Percentiles rank a stretch among this genome's conserved stretches.
Conservation (phyloP, 345 rosid species). For the Populus tremula region DNA sequence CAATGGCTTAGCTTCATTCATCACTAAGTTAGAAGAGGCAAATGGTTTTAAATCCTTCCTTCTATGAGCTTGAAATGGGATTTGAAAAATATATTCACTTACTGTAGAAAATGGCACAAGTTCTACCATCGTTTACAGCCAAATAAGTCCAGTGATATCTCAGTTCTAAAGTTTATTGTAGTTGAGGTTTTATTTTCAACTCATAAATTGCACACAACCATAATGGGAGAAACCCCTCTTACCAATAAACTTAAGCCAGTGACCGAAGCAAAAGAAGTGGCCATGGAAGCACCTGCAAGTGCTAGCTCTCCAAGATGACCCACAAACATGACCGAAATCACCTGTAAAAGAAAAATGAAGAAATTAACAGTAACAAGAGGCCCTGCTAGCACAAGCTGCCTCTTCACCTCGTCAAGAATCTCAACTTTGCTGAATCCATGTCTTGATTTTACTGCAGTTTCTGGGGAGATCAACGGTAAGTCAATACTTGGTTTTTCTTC, state of each 20-base stretch:
- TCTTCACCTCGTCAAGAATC: slow-evolving; percentile 12
- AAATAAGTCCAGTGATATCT: too few relatives aligned
- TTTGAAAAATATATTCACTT: too few relatives aligned
- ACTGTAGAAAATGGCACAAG: too few relatives aligned
- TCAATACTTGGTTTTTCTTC: slow-evolving; percentile 7
- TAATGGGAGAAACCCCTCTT: background rate
- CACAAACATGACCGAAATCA: slow-evolving; percentile 25
- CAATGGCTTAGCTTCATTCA: too few relatives aligned
- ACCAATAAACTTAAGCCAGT: slow-evolving; percentile 26
- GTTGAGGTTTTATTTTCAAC: too few relatives aligned
- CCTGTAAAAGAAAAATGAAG: slow-evolving; percentile 7
- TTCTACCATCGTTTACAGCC: too few relatives aligned
- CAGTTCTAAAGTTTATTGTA: too few relatives aligned
- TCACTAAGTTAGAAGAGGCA: too few relatives aligned
- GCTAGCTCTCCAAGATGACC: slow-evolving; percentile 26
- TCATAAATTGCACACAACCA: too few relatives aligned
- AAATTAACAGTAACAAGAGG: slow-evolving; percentile 11
- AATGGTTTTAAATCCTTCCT: too few relatives aligned
- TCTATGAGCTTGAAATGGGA: too few relatives aligned
- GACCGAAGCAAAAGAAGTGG: slow-evolving; percentile 25
- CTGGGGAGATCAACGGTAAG: slow-evolving; percentile 6
- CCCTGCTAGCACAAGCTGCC: slow-evolving; percentile 14
- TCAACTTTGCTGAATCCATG: slow-evolving; percentile 27
- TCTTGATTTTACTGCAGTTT: slow-evolving; percentile 6
- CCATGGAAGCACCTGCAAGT: slow-evolving; percentile 23